Percentiles rank a stretch among this genome's conserved stretches.
These are phyloP conservation scores for Arthonia radiata DNA, from an alignment of 495 filamentous ascomycete species.

Conservation along the genomic window DNA sequence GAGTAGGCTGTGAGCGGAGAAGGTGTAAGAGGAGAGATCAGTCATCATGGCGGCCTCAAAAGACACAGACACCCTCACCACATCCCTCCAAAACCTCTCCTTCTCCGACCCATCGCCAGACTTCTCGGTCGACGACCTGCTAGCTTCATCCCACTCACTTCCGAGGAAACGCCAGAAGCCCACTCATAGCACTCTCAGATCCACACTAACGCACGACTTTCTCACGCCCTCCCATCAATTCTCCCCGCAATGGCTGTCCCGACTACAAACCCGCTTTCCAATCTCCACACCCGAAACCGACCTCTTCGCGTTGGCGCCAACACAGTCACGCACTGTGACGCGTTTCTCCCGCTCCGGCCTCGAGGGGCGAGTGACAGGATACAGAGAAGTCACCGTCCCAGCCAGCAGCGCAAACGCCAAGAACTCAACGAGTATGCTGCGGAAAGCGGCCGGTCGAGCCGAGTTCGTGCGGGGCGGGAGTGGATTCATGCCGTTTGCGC, in stretches of 20 bases:
- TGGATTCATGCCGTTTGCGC: slow-evolving; percentile 88
- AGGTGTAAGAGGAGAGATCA: no score
- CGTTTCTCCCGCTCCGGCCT: slow-evolving; percentile 81
- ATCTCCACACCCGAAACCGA: slow-evolving; percentile 50
- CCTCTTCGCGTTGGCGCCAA: slow-evolving; percentile 67
- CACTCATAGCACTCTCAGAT: no score
- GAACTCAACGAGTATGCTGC: slow-evolving; percentile 74
- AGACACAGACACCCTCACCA: slow-evolving; percentile 45
- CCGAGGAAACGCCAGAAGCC: no score
- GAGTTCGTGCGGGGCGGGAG: slow-evolving; percentile 91
- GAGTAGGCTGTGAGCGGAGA: no score
- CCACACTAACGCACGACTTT: no score
- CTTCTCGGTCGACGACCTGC: no score
- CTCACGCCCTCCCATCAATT: no score
- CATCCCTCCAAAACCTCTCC: slow-evolving; percentile 55
- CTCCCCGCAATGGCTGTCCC: no score
- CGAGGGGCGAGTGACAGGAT: slow-evolving; percentile 80
- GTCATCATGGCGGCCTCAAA: no score
- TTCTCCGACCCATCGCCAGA: no score
- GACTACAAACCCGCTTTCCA: no score
- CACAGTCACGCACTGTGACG: slow-evolving; percentile 76
- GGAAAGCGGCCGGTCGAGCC: slow-evolving; percentile 66
- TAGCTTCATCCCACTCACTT: no score
- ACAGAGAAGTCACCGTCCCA: slow-evolving; percentile 82
- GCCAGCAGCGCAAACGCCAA: slow-evolving; percentile 81